A percentile compares a stretch with the other conserved stretches of the same genome.
Evolutionary conservation across 257 asterid species (phyloP).

Genomic region (Nicotiana knightiana): DNA sequence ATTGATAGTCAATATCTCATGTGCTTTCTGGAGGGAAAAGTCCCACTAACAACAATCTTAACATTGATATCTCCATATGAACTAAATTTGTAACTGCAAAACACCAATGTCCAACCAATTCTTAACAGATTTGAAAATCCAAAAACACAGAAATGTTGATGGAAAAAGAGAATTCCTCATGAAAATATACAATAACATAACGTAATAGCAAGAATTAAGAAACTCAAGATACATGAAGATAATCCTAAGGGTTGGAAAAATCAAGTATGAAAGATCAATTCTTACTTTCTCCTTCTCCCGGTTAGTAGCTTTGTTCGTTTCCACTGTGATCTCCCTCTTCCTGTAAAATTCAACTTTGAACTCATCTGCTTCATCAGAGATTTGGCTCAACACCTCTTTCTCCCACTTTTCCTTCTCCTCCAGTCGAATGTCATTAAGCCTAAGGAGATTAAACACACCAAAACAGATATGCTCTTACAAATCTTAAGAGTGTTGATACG

Average conservation of each 20-base stretch:
- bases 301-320: constrained; percentile 46
- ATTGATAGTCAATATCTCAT: no score
- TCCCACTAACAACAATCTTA: neutral
- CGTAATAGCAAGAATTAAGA: no score
- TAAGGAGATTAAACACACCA: constrained; percentile 22
- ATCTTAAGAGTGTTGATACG: neutral
- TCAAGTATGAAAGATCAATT: neutral
- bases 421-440: constrained; percentile 54
- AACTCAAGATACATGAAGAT: neutral
- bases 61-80: neutral
- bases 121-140: neutral
- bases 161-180: no score
- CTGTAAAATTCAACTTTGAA: constrained; percentile 61
- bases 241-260: neutral
- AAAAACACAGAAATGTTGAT: no score
- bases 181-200: no score
- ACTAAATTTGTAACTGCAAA: no score
- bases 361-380: constrained; percentile 59
- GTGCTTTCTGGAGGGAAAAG: neutral
- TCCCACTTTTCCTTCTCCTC: constrained; percentile 80
- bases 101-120: neutral
- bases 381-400: constrained; percentile 53
- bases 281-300: constrained; percentile 72
- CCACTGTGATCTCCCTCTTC: constrained; percentile 47
- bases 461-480: neutral